Evolutionary conservation across 352 stramenopile genomes (phyloP).

Genomic region (Phytopythium cucurbitacearum): DNA sequence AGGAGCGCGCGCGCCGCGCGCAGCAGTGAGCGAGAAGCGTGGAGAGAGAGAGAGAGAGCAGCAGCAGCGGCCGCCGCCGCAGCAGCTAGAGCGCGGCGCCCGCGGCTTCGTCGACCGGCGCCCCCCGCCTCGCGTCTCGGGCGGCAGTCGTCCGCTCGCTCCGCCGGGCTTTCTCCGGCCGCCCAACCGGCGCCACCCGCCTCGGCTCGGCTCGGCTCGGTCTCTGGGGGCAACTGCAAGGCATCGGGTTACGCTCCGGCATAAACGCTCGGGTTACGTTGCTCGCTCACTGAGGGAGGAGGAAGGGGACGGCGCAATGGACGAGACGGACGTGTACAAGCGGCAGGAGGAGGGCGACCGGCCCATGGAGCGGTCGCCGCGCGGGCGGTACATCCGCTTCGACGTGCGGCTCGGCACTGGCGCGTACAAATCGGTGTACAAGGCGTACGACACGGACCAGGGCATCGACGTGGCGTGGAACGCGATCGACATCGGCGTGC

Average conservation of each 20-base stretch:
- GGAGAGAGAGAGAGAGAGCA: background rate
- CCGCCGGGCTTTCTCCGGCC: background rate
- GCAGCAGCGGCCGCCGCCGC: background rate
- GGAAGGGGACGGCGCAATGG: constrained; percentile 22
- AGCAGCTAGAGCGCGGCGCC: background rate
- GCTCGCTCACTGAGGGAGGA: background rate
- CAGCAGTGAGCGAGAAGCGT: background rate
- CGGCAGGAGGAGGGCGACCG: constrained; percentile 62
- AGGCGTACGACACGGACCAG: constrained; percentile 97
- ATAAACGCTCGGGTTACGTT: background rate
- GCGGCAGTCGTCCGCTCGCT: background rate
- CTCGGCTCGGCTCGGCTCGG: no score
- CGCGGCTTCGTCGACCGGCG: background rate
- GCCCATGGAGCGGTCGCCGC: constrained; percentile 70
- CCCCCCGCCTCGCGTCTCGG: no score
- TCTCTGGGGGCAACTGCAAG: no score
- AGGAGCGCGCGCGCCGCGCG: background rate
- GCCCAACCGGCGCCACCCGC: no score
- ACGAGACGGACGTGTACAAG: constrained; percentile 69
- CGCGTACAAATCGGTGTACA: constrained; percentile 91
- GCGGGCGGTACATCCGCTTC: constrained; percentile 84
- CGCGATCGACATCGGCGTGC: constrained; percentile 94
- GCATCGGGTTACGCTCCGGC: no score
- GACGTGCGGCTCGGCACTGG: constrained; percentile 78
- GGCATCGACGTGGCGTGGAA: constrained; percentile 99